Conservation (phyloP, 129 eudicot genomes). For the Oenanthe sinensis region DNA sequence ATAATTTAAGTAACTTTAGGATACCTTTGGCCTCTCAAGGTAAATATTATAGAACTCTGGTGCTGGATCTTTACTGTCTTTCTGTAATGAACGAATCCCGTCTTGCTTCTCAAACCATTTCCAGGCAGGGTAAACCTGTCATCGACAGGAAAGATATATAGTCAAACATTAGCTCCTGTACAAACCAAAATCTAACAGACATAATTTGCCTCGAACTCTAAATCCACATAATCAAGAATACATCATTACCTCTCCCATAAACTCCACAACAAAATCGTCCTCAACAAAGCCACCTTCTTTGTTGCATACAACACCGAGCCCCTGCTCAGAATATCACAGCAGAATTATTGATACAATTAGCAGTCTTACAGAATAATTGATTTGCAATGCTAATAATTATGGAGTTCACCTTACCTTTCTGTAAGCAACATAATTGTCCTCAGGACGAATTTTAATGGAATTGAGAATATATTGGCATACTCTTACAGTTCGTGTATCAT, state of each 20-base stretch:
- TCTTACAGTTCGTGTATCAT: constrained; percentile 42
- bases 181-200: neutral
- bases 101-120: constrained; percentile 99
- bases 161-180: neutral
- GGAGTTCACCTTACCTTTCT: constrained; percentile 51
- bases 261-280: constrained; percentile 96
- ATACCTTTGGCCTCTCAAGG: constrained; percentile 98
- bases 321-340: constrained; percentile 35
- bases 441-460: constrained; percentile 72
- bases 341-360: constrained; percentile 1
- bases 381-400: neutral
- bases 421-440: constrained; percentile 94
- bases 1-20: neutral
- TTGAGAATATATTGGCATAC: constrained; percentile 60
- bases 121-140: constrained; percentile 96
- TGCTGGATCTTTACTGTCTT: constrained; percentile 83
- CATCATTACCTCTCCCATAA: constrained; percentile 82
- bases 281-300: constrained; percentile 80
- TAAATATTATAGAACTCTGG: constrained; percentile 97
- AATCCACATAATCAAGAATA: neutral
- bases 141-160: neutral
- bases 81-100: constrained; percentile 87
- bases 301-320: constrained; percentile 98
- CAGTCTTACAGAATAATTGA: neutral
- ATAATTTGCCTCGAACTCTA: neutral